Evolutionary conservation across 306 rosid species (phyloP), one percentile per base, ranked within the genome.

Genomic region (Quercus parvula): DNA sequence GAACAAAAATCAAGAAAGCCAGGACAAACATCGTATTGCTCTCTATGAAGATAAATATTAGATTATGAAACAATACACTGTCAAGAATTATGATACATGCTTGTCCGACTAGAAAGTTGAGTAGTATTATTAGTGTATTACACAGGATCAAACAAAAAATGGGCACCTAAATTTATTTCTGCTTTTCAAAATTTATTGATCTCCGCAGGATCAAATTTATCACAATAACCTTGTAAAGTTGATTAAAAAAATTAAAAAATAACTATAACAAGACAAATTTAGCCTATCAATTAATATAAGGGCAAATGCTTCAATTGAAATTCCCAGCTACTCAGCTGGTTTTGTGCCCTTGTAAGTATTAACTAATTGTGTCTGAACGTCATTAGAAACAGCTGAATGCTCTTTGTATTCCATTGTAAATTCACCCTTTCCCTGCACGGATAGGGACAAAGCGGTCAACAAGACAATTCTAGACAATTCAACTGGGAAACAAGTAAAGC

Each of bases 351-450:
- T 95, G 91, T 91, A 88, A 22, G 78, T 56, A 84, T 89, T 93
- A 56, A 95, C 82, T 73, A 95, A 64, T 78, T 95, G 98, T 46
- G 46, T 77, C 85, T 95, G 99, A 77, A 95, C 99, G 41, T 95
- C 99, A 62, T 88, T 79, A 77, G 99, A 95, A 75, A 95, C 98
- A 2, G 97, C 72, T 19, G 79, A 68, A 82, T 95, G 99, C 83
- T 95, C 97, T 82, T 90, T 93, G 89, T 95, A 95, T 75, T 95
- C 99, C 99, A 95, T 95, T 12, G 99, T 95, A 88, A 95, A 95
- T 77, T 95, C 99, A 12, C 99, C 99, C 81, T 95, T 95, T 19
- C 99, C 99, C 99, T 95, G 93, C 82, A 75, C 80, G 41, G 41
- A 66, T 46, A 0, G 11, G 52, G 20, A 76, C 66, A 44, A 4